These are phyloP conservation scores for Linnemannia exigua DNA, from an alignment of 192 early-diverging fungal genomes.

Conservation along the genomic window DNA sequence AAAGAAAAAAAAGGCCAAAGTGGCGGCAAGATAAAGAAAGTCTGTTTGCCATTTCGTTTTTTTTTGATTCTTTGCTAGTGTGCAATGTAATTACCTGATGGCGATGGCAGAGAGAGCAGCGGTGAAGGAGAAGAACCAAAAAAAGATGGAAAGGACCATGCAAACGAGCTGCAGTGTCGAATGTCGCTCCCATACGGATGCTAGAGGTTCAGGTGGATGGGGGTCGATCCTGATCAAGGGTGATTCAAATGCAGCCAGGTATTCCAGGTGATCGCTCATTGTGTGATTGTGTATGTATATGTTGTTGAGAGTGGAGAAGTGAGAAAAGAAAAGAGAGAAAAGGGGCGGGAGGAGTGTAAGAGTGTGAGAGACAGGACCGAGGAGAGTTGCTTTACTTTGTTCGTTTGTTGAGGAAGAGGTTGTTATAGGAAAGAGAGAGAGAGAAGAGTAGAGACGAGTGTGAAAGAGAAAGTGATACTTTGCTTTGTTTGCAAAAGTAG, in stretches of 20 bases:
- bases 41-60: not conserved
- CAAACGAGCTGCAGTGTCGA: conserved; percentile 46
- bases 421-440: not conserved
- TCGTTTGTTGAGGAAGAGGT: no score
- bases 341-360: not conserved
- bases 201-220: conserved; percentile 1
- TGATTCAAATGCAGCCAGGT: not conserved
- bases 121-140: conserved; percentile 56
- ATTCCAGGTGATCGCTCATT: conserved; percentile 20
- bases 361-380: no score
- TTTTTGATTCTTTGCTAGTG: not conserved
- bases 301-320: not conserved
- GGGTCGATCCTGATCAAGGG: conserved; percentile 7
- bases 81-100: conserved; percentile 20
- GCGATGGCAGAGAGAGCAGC: conserved; percentile 46
- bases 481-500: no score
- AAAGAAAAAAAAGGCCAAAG: not conserved
- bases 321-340: not conserved
- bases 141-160: conserved; percentile 57
- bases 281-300: not conserved
- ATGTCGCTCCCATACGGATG: conserved; percentile 58
- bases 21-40: not conserved
- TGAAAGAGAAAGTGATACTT: no score
- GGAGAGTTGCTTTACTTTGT: no score
- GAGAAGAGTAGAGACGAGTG: no score